Base-by-base conservation (phyloP, 352 stramenopile genomes). In the Phytophthora meadii region DNA sequence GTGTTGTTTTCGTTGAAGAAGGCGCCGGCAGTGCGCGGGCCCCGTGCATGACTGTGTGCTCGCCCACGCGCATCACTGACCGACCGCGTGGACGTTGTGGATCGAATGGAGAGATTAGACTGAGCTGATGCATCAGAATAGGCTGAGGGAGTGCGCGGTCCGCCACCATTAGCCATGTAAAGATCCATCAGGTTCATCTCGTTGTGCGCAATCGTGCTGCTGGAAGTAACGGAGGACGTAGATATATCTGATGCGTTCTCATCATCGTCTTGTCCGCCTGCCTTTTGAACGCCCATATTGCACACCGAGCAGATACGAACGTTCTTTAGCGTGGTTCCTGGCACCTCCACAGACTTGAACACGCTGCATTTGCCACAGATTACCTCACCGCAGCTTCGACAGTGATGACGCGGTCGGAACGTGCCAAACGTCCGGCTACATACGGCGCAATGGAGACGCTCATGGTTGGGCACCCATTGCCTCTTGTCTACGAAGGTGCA, bases 351-450 rank as follows among this genome's bases (percentile, higher is more conserved):
- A n/a, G 71, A 77, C 61, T 87, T 84, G 63, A 93, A 89, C 15
- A 96, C 69, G 58, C 81, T 92, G 71, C 88, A 96, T 63, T 96
- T 96, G 36, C 84, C 81, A 55, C 88, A 96, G 46, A 96, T 94
- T 27, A 96, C 86, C 61, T 96, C 88, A n/a, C 88, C 88, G 47
- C 88, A 96, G 63, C 84, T 91, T 62, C 88, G 84, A 63, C 88
- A 96, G 65, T 96, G 88, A 56, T 96, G 88, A 19, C 87, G 86
- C 48, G 84, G 87, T 5, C 86, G 88, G 65, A 96, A 94, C 14
- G 85, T 88, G 24, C 82, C 76, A 37, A 96, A 96, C 3, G 62
- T 62, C 27, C 88, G 76, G 44, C 73, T 88, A 63, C 88, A 96
- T 11, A 96, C 82, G 45, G 74, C 82, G 53, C 88, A 96, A 65